Base-by-base conservation (phyloP, 2,329 filamentous ascomycete genomes). In the Sporothrix luriei region DNA sequence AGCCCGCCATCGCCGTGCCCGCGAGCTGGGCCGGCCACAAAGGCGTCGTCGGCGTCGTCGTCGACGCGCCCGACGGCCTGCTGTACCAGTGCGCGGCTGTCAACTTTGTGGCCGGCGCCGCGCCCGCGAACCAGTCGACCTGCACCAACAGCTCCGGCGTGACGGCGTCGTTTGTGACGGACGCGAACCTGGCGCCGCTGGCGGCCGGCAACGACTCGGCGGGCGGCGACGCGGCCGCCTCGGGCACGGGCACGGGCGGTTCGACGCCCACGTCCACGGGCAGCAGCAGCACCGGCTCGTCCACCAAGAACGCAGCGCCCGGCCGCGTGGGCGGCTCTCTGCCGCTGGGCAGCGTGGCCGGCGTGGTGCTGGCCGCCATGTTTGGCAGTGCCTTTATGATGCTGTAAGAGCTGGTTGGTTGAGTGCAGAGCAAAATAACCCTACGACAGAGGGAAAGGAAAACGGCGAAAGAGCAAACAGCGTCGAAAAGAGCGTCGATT, bases 11-110 rank as follows among this genome's bases (percentile, higher is more conserved):
- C 52, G 81, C 79, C 1, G 79, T 84, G 0, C 85, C 85, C 0
- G 77, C 78, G 33, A 79, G 78, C n/a, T 87, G 81, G 74, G 82
- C 80, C 2, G 87, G 87, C 49, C 80, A 84, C 75, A 84, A 84
- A 77, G 87, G 86, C 21, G 78, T 88, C 19, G 75, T 90, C 4
- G 78, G 83, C 55, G 77, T 89, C 40, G 82, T 85, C 0, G 82
- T 80, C 26, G 79, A 83, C 24, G 86, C 83, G 0, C 78, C 82
- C 0, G 87, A 90, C 71, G 87, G 87, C 3, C 72, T 85, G 19
- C 77, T 88, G 6, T 89, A 83, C 75, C 83, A 68, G 54, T 74
- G 59, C 66, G 68, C 69, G 54, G 80, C 81, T 46, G 84, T 87
- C 73, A 84, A 84, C 72, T 88, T 88, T 73, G 84, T 88, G 72